Evolutionary conservation across 306 rosid genomes (phyloP), one percentile per base, ranked within the genome.

Genomic region (Gleditsia sinensis): DNA sequence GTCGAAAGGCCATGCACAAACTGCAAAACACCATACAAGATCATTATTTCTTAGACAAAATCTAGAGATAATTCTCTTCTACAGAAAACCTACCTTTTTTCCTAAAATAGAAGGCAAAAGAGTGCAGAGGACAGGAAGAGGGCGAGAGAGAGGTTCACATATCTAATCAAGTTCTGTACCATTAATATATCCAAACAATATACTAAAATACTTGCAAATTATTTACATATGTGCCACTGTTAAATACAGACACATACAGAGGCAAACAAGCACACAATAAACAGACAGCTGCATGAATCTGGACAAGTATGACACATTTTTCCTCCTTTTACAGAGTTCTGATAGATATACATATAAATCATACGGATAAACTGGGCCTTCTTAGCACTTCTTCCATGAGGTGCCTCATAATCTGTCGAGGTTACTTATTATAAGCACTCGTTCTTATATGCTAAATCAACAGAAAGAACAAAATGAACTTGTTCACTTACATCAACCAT

Each of bases 1-100:
- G 96, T 90, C 46, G 96, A 87, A 67, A 90, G 96, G 62, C 85
- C 90, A 46, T 1, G 77, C 37, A 86, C 89, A 70, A 75, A 90
- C 96, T 90, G 85, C 81, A 83, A 76, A 69, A 33, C 57, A 76
- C 17, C 39, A 28, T 40, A 37, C 43, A 24, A 69, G 40, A 43
- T 36, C 33, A 68, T n/a, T 14, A 57, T 48, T 51, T 51, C 74
- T 33, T 55, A 23, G 14, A 45, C 12, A 79, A 40, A 17, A 56
- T 75, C 67, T 53, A 30, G 63, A 43, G 8, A 74, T 64, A 9
- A n/a, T 30, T 21, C 25, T 84, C 56, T 59, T 48, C 45, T 60
- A 60, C 12, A 67, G n/a, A 28, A 67, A 24, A 21, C 27, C 4
- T 20, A 30, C 30, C 17, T 6, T 48, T 45, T 32, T 40, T 9